Base-by-base conservation (phyloP, 805 yeast species). In the Sugiyamaella boreocaroliniensis region DNA sequence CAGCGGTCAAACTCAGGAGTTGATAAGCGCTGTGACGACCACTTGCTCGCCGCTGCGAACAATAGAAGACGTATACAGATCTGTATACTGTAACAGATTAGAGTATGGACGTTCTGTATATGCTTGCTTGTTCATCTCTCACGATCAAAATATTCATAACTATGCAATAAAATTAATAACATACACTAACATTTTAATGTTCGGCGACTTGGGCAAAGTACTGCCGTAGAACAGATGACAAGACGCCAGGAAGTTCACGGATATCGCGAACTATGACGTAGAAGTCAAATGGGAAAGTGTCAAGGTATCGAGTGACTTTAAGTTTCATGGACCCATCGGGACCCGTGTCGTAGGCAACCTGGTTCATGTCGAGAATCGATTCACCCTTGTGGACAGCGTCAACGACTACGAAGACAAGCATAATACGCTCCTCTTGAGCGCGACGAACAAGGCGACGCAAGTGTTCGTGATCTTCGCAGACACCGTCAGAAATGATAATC, bases 211-310 rank as follows among this genome's bases (percentile, higher is more conserved):
- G 95, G 1, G 89, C 76, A 68, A 93, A 95, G 69, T 87, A 93
- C 68, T 93, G 99, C 62, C 98, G 81, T 55, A 93, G 76, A 57
- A 95, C 92, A 59, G 85, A 75, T 1, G 97, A 81, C 51, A 93
- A 75, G 85, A 93, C 89, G 64, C 84, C 87, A 14, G 99, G 99
- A 40, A 93, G 76, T 70, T 92, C 98, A 47, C 77, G 77, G 59
- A 95, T 86, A 64, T 92, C 82, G 61, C 86, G 83, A 22, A 93
- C 97, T 59, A 95, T 92, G 54, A 92, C 97, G 65, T 92, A 93
- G 67, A 86, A 93, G 66, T 93, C 98, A 70, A 93, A 93, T 61
- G 99, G 98, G 83, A 93, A 93, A 29, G 86, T 79, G 61, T 92
- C 97, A 68, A 93, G 77, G 64, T 93, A 93, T 61, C 83, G 86